Percentiles rank a stretch among this genome's conserved stretches.
Conservation (phyloP, 805 yeast genomes). For the Brettanomyces nanus region DNA sequence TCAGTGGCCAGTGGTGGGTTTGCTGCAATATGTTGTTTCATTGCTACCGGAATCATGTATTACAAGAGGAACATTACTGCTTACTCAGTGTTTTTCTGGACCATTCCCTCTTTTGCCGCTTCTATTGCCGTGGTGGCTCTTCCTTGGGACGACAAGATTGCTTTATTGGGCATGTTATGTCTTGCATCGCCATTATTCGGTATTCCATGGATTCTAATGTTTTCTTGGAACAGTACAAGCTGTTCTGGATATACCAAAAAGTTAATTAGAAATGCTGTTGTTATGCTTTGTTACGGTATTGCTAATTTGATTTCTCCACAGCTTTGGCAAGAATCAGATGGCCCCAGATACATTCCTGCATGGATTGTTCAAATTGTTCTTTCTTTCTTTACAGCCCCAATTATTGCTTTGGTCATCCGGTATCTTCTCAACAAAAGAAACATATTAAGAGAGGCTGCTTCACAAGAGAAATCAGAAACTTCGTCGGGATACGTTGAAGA, state of each 20-base stretch:
- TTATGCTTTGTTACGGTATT: constrained; percentile 39
- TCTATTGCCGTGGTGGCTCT: constrained; percentile 37
- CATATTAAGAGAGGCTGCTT: constrained; percentile 7
- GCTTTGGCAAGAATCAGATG: constrained; percentile 40
- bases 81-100: constrained; percentile 17
- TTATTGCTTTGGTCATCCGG: constrained; percentile 35
- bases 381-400: constrained; percentile 40
- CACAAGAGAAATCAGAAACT: background rate
- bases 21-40: constrained; percentile 31
- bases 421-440: constrained; percentile 39
- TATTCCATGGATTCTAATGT: constrained; percentile 19
- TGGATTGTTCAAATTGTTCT: constrained; percentile 51
- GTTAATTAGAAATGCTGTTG: constrained; percentile 37
- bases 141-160: constrained; percentile 37
- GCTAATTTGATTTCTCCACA: constrained; percentile 51
- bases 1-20: constrained; percentile 47
- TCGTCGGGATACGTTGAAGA: constrained; percentile 8
- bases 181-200: constrained; percentile 35
- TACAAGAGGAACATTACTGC: constrained; percentile 31
- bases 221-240: constrained; percentile 21
- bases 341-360: constrained; percentile 40
- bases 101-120: constrained; percentile 31
- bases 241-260: constrained; percentile 45
- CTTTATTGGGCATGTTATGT: constrained; percentile 38
- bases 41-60: constrained; percentile 29